Evolutionary conservation across 2,329 filamentous ascomycete genomes (phyloP), one percentile per base, ranked within the genome.

Genomic region (Fusarium domesticum): DNA sequence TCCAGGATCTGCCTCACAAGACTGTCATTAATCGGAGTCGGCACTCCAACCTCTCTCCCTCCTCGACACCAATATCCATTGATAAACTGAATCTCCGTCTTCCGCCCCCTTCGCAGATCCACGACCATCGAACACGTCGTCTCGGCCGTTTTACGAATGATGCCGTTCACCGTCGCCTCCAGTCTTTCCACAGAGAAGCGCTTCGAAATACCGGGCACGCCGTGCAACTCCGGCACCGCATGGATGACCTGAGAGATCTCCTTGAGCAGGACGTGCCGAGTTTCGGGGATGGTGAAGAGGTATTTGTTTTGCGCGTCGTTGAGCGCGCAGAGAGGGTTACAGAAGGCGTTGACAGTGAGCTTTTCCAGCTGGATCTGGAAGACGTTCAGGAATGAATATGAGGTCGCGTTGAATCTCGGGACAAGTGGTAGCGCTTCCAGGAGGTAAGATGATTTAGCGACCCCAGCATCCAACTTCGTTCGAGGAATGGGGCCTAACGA

Each of bases 111-210:
- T 6, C 28, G 14, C 3, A 34, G 8, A 15, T 39, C 35, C 30
- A 43, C 41, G 7, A 43, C 35, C 41, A 43, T 43, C 2, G 28
- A 43, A n/a, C 41, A 43, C 2, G 28, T 43, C 3, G 35, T 43
- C 12, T 43, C 16, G 28, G 10, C 19, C 12, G n/a, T 28, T 15
- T 40, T 19, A 5, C 14, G 6, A 16, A 32, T 6, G 30, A 32
- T 32, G 30, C 30, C 30, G 14, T 32, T 32, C 30, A 32, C 14
- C 6, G 30, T 32, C 30, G 30, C 14, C 15, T 32, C 30, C 30
- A 32, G 30, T 16, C 15, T 32, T 16, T 32, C 30, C 6, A 32
- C 14, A 32, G 30, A 32, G 30, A 32, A 32, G 5, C 30, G 30
- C 30, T 32, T 12, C 14, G 30, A 16, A 16, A 32, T 6, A 6